These are phyloP conservation scores for Chamaecyparis obtusa DNA, from an alignment of 75 land plant species.

Conservation along the genomic window DNA sequence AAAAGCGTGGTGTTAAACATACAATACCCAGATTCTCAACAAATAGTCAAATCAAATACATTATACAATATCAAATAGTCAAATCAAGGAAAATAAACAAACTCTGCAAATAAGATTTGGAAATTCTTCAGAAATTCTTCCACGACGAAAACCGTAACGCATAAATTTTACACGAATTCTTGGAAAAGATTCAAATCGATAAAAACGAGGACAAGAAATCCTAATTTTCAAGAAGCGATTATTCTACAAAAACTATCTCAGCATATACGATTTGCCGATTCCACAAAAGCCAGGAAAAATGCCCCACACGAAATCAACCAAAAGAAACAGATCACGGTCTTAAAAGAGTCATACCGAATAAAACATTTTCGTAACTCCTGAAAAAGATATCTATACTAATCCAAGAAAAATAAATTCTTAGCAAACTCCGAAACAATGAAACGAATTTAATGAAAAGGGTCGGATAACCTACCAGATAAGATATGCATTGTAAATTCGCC, in stretches of 20 bases:
- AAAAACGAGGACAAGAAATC: no score
- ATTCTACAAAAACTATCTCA: no score
- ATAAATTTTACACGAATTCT: no score
- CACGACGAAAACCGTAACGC: background rate
- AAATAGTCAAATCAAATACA: background rate
- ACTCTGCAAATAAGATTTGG: background rate
- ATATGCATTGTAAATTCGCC: background rate
- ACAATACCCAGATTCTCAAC: background rate
- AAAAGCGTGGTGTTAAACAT: background rate
- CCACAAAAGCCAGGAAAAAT: no score
- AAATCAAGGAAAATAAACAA: background rate
- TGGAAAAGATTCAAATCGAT: no score
- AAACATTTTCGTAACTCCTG: background rate
- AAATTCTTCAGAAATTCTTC: background rate
- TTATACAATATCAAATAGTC: no score
- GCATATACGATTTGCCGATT: no score
- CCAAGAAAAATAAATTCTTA: no score
- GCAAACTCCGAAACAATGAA: no score
- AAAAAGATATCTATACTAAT: no score
- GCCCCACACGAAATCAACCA: background rate
- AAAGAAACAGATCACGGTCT: background rate
- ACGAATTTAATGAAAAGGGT: no score
- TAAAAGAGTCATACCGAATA: background rate
- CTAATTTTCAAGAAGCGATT: no score
- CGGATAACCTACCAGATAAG: background rate